Conservation (phyloP, 2,329 filamentous ascomycete species). For the Hawksworthiomyces lignivorus region DNA sequence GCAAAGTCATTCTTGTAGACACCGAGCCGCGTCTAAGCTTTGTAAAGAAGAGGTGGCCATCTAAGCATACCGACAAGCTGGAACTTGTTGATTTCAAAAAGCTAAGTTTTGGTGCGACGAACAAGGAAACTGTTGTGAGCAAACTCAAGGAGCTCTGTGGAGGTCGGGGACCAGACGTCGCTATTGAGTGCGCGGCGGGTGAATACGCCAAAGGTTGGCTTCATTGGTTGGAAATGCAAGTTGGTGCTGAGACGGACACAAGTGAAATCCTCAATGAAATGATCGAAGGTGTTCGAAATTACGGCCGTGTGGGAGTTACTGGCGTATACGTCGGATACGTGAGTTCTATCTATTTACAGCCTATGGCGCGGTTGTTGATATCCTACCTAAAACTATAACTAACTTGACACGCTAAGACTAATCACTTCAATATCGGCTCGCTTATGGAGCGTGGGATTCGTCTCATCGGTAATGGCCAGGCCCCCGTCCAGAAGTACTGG, state of each 20-base stretch:
- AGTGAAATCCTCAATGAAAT: constrained; percentile 75
- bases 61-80: constrained; percentile 42
- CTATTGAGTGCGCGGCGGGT: constrained; percentile 58
- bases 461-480: constrained; percentile 60
- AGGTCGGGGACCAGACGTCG: constrained; percentile 66
- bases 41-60: constrained; percentile 53
- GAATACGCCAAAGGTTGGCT: constrained; percentile 56
- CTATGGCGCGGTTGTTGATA: no score
- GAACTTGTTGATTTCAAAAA: constrained; percentile 62
- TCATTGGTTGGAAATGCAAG: constrained; percentile 48
- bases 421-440: constrained; percentile 76
- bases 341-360: constrained; percentile 26
- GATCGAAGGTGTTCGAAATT: constrained; percentile 65
- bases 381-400: no score
- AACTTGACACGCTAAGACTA: no score
- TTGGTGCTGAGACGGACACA: constrained; percentile 76
- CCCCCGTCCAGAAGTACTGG: constrained; percentile 80
- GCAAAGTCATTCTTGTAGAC: constrained; percentile 72
- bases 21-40: constrained; percentile 62
- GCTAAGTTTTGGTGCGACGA: constrained; percentile 49
- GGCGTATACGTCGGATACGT: constrained; percentile 59
- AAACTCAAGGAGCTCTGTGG: constrained; percentile 66
- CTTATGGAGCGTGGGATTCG: constrained; percentile 83
- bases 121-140: constrained; percentile 56
- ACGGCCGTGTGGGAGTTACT: constrained; percentile 68